A percentile compares a stretch with the other conserved stretches of the same genome.
These are phyloP conservation scores for Podospora didyma DNA, from an alignment of 495 filamentous ascomycete species.

Conservation along the genomic window DNA sequence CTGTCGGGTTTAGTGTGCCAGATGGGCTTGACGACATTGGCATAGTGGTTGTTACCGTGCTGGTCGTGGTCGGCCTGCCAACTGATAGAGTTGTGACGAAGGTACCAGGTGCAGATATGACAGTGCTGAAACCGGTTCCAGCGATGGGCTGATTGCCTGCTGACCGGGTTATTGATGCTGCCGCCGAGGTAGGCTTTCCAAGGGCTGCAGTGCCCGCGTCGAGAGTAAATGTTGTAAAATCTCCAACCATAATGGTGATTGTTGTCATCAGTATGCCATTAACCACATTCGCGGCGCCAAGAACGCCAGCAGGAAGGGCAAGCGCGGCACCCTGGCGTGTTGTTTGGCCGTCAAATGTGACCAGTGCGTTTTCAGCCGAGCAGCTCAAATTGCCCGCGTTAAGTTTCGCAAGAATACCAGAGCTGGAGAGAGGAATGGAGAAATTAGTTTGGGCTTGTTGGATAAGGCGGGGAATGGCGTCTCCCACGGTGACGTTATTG, in stretches of 20 bases:
- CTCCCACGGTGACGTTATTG: constrained; percentile 73
- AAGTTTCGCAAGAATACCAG: constrained; percentile 70
- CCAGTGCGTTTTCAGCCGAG: constrained; percentile 75
- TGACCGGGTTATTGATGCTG: constrained; percentile 8
- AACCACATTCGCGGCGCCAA: constrained; percentile 22
- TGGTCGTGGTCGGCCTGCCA: constrained; percentile 14
- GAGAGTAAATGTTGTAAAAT: constrained; percentile 30
- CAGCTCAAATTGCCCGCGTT: constrained; percentile 70
- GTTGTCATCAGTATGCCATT: constrained; percentile 32
- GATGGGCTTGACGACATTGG: constrained; percentile 19
- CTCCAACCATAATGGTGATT: constrained; percentile 32
- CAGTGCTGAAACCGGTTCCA: constrained; percentile 25
- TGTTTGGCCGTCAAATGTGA: constrained; percentile 66
- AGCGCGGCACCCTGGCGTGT: constrained; percentile 27
- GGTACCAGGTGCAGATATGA: constrained; percentile 22
- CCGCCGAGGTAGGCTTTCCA: constrained; percentile 5
- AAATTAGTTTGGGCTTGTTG: constrained; percentile 61
- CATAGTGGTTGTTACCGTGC: constrained; percentile 26
- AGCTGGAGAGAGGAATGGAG: constrained; percentile 64
- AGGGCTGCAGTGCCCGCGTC: constrained; percentile 4
- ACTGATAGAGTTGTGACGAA: constrained; percentile 2
- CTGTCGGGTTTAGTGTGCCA: constrained; percentile 15
- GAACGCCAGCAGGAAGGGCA: constrained; percentile 11
- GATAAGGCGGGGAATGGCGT: constrained; percentile 70
- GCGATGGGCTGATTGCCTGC: neutral